A percentile compares a stretch with the other conserved stretches of the same genome.
phyloP scores from a whole-genome alignment of 2,329 filamentous ascomycete genomes.

The Xylariaceae sp. region DNA sequence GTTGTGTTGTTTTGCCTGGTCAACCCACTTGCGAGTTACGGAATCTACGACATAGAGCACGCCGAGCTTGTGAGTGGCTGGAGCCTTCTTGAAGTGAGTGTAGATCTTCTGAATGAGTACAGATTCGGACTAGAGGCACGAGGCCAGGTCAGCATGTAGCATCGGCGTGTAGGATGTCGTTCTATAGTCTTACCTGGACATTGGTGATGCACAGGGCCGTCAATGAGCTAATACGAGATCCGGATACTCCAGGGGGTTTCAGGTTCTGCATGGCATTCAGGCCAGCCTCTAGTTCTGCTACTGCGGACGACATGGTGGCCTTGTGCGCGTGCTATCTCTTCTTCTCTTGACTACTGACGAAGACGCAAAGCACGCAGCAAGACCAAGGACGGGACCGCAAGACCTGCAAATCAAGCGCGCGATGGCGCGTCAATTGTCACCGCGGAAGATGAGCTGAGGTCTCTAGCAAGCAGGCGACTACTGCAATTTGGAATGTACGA shows the following conservation, averaged over 20 bases:
- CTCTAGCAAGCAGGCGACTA: slow-evolving; percentile 27
- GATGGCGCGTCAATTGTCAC: slow-evolving; percentile 23
- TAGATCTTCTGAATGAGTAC: slow-evolving; percentile 94
- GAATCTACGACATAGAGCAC: slow-evolving; percentile 99
- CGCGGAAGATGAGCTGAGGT: slow-evolving; percentile 21
- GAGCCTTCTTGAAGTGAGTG: slow-evolving; percentile 94
- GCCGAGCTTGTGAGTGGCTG: slow-evolving; percentile 93
- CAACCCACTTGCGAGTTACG: slow-evolving; percentile 98
- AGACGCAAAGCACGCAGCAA: slow-evolving; percentile 24
- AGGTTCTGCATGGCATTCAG: slow-evolving; percentile 87
- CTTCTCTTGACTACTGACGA: slow-evolving; percentile 21
- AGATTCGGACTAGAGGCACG: slow-evolving; percentile 72
- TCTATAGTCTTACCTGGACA: slow-evolving; percentile 67
- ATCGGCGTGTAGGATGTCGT: slow-evolving; percentile 7
- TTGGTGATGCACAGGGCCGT: slow-evolving; percentile 85
- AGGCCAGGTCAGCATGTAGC: slow-evolving; percentile 24
- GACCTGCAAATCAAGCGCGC: slow-evolving; percentile 19
- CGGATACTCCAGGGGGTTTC: slow-evolving; percentile 91
- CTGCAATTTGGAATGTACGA: slow-evolving; percentile 22
- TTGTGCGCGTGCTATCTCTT: slow-evolving; percentile 11
- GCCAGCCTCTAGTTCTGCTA: slow-evolving; percentile 85
- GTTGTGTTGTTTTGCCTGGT: slow-evolving; percentile 82
- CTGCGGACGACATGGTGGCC: slow-evolving; percentile 68
- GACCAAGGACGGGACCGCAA: slow-evolving; percentile 21
- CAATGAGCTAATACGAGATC: slow-evolving; percentile 83